Percentiles rank a stretch among this genome's conserved stretches.
These are phyloP conservation scores for Pestalotiopsis sp. DNA, from an alignment of 2,329 filamentous ascomycete genomes.

Conservation along the genomic window DNA sequence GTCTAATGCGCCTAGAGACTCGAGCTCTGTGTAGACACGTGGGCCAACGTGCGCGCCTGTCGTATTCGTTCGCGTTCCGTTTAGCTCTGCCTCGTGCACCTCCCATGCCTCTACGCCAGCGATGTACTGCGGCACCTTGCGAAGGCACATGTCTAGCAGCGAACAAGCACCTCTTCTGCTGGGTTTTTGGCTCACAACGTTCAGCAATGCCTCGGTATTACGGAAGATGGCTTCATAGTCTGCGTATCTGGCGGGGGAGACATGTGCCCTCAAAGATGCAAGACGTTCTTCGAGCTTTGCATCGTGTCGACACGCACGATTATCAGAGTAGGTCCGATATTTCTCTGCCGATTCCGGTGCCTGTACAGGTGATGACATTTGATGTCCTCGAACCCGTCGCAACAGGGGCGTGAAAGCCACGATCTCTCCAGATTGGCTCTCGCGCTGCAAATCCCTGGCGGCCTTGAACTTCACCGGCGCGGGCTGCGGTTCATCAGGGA, in stretches of 20 bases:
- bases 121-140: constrained; percentile 49
- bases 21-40: constrained; percentile 51
- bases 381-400: constrained; percentile 27
- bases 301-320: constrained; percentile 9
- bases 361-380: constrained; percentile 22
- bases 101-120: constrained; percentile 45
- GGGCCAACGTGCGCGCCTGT: constrained; percentile 41
- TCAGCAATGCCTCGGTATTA: constrained; percentile 45
- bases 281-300: constrained; percentile 36
- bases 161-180: constrained; percentile 35
- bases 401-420: constrained; percentile 29
- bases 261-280: constrained; percentile 31
- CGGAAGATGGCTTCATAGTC: constrained; percentile 48
- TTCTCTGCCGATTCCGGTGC: background rate
- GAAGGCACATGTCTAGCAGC: constrained; percentile 50
- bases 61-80: constrained; percentile 36
- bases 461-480: constrained; percentile 14
- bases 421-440: constrained; percentile 21
- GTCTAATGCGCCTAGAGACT: constrained; percentile 40
- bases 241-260: constrained; percentile 29
- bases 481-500: background rate
- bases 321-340: constrained; percentile 4
- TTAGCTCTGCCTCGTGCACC: constrained; percentile 36
- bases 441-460: constrained; percentile 17
- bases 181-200: constrained; percentile 34